Evolutionary conservation across 2,329 filamentous ascomycete genomes (phyloP).

Genomic region (Neopestalotiopsis sp.): DNA sequence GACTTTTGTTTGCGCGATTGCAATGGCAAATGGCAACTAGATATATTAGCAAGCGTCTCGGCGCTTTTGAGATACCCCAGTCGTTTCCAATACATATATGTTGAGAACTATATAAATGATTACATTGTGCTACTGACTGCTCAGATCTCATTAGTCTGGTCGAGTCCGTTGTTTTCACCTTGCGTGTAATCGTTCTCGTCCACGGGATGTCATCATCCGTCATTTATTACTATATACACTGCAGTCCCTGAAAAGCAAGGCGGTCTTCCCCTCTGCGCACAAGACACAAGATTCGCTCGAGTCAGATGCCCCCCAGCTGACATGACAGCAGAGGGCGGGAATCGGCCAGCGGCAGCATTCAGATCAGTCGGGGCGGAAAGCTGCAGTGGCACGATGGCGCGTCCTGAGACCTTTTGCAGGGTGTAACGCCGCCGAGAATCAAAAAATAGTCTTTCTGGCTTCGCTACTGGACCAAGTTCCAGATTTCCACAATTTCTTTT

Average conservation of each 20-base stretch:
- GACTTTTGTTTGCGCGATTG: not conserved
- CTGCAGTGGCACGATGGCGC: not conserved
- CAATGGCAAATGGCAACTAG: not conserved
- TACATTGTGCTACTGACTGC: too few species aligned
- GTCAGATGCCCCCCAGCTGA: not conserved
- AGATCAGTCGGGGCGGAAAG: not conserved
- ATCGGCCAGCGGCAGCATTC: not conserved
- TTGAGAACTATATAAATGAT: not conserved
- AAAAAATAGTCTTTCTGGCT: too few species aligned
- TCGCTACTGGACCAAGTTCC: too few species aligned
- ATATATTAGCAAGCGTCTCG: slow-evolving; percentile 18
- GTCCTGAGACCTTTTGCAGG: not conserved
- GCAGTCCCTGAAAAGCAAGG: not conserved
- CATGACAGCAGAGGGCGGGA: not conserved
- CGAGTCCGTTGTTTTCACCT: not conserved
- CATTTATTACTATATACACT: not conserved
- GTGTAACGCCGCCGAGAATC: too few species aligned
- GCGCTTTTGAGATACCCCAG: slow-evolving; percentile 21
- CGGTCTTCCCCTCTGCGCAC: not conserved
- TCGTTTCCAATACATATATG: slow-evolving; percentile 19
- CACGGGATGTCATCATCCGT: not conserved
- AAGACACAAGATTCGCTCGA: not conserved
- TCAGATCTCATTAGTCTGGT: too few species aligned
- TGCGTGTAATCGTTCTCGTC: not conserved
- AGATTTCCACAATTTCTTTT: too few species aligned